These are phyloP conservation scores for Exobasidium rhododendri DNA, from an alignment of 1,284 basidiomycete species.

Conservation along the genomic window DNA sequence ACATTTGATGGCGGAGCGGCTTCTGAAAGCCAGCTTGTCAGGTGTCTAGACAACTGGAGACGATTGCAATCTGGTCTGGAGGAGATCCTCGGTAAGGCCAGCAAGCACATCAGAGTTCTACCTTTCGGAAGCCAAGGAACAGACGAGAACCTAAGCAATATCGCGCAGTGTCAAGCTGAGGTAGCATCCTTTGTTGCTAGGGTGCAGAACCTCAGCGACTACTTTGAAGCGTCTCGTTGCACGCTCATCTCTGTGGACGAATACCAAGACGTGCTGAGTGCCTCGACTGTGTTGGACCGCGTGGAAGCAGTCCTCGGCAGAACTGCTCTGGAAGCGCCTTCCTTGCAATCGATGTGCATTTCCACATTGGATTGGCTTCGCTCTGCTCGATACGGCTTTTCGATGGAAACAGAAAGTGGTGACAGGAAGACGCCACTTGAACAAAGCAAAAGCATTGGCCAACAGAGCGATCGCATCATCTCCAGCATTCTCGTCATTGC, in stretches of 20 bases:
- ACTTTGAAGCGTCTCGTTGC: not conserved
- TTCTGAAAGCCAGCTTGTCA: not conserved
- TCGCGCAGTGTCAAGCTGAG: not conserved
- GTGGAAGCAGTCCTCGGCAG: not conserved
- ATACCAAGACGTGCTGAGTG: not conserved
- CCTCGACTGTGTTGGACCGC: not conserved
- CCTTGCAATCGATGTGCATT: not conserved
- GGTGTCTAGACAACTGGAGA: not conserved
- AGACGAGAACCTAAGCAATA: not conserved
- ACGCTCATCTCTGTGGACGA: not conserved
- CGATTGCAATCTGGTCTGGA: not conserved
- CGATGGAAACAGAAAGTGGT: not conserved
- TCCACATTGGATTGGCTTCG: not conserved
- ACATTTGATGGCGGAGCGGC: not conserved
- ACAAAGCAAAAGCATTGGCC: not conserved
- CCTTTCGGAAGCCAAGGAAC: not conserved
- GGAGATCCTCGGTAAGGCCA: not conserved
- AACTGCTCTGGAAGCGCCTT: not conserved
- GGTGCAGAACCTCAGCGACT: not conserved
- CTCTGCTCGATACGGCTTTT: not conserved
- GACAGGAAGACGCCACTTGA: no score
- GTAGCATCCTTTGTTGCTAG: not conserved
- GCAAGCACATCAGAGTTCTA: not conserved
- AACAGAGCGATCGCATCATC: slow-evolving; percentile 27
- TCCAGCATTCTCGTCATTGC: slow-evolving; percentile 48